These are phyloP conservation scores for Hyaloscypha variabilis DNA, from an alignment of 495 filamentous ascomycete species.

Conservation along the genomic window DNA sequence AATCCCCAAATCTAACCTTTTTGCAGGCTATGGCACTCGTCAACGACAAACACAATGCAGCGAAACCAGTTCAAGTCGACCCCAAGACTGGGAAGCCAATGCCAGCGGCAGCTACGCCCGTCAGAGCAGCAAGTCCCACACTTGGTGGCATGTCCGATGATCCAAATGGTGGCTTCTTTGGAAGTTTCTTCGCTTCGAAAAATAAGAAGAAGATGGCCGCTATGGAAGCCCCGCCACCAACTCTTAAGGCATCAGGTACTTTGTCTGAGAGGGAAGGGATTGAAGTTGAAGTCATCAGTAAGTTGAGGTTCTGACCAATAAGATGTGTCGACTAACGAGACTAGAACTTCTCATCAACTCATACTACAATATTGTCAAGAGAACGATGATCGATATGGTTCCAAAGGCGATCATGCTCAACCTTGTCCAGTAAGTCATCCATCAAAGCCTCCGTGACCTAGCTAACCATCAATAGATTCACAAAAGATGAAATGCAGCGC, in stretches of 20 bases:
- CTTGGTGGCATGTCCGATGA: slow-evolving; percentile 55
- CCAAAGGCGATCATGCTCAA: slow-evolving; percentile 99
- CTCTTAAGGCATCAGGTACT: slow-evolving; percentile 89
- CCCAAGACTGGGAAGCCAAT: slow-evolving; percentile 98
- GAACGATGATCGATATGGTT: slow-evolving; percentile 99
- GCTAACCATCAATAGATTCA: slow-evolving; percentile 62
- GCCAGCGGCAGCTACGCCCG: slow-evolving; percentile 57
- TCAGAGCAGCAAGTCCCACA: slow-evolving; percentile 70
- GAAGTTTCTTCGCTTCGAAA: slow-evolving; percentile 95
- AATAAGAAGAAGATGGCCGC: slow-evolving; percentile 99
- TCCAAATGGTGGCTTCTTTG: slow-evolving; percentile 81
- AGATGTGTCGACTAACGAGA: slow-evolving; percentile 28
- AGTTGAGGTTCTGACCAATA: slow-evolving; percentile 41
- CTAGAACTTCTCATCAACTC: slow-evolving; percentile 91
- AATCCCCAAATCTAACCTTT: slow-evolving; percentile 19
- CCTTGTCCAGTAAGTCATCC: slow-evolving; percentile 73
- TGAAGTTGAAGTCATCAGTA: slow-evolving; percentile 99
- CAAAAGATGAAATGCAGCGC: slow-evolving; percentile 98
- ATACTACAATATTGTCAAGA: slow-evolving; percentile 96
- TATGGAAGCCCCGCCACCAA: slow-evolving; percentile 94
- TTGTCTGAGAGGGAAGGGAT: slow-evolving; percentile 89
- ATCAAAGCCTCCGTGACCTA: background rate
- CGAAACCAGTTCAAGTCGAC: slow-evolving; percentile 94
- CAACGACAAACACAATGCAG: slow-evolving; percentile 78
- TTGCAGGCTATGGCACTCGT: slow-evolving; percentile 91